Evolutionary conservation across 176 grass and related monocot genomes (phyloP).

Genomic region (Raddia guianensis): DNA sequence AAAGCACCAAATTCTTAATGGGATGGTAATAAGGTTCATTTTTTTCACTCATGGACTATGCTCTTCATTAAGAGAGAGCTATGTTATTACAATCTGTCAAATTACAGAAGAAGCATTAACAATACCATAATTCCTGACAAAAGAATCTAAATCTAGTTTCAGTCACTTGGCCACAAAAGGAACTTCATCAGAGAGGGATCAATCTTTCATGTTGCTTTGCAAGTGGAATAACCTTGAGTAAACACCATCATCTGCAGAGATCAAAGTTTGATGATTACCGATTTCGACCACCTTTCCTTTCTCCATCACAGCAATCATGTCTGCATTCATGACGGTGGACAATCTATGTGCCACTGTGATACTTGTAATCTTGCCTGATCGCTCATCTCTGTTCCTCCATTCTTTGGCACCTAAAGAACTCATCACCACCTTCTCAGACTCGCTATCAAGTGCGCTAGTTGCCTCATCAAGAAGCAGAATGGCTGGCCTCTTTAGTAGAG

Average conservation of each 20-base stretch:
- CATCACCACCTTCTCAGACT: slow-evolving; percentile 51
- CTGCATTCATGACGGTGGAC: slow-evolving; percentile 46
- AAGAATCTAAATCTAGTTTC: slow-evolving; percentile 39
- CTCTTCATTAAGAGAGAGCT: slow-evolving; percentile 32
- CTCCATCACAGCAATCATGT: slow-evolving; percentile 56
- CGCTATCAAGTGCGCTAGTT: slow-evolving; percentile 55
- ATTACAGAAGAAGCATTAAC: slow-evolving; percentile 29
- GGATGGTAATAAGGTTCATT: not conserved
- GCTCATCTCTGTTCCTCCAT: slow-evolving; percentile 17
- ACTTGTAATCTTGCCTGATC: slow-evolving; percentile 36
- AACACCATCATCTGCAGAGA: slow-evolving; percentile 30
- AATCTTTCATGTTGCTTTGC: slow-evolving; percentile 51
- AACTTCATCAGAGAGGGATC: slow-evolving; percentile 26
- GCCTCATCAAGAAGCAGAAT: slow-evolving; percentile 62
- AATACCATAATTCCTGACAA: not conserved
- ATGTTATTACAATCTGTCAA: slow-evolving; percentile 41
- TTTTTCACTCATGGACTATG: not conserved
- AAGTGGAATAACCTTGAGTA: slow-evolving; percentile 53
- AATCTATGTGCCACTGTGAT: slow-evolving; percentile 57
- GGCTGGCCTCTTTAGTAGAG: slow-evolving; percentile 46
- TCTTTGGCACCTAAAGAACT: slow-evolving; percentile 34
- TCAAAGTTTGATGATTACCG: slow-evolving; percentile 41
- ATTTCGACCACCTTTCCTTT: slow-evolving; percentile 49
- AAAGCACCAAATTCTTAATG: not conserved
- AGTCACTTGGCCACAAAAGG: not conserved